Evolutionary conservation across 208 protist genomes (phyloP).

Genomic region (Angomonas desouzai): DNA sequence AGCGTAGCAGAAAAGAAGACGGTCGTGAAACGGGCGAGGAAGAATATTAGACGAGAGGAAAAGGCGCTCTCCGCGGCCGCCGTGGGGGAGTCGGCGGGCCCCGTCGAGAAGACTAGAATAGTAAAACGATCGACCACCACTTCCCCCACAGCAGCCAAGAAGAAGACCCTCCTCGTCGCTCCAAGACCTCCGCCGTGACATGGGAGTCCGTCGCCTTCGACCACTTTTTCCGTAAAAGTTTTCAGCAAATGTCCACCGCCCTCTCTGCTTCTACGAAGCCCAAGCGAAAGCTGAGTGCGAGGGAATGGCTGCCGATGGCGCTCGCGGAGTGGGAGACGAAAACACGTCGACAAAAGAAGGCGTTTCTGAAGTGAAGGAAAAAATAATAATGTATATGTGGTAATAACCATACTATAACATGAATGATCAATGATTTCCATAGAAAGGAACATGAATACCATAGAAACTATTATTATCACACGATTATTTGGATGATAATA

Average conservation of each 20-base stretch:
- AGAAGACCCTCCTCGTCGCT: background rate
- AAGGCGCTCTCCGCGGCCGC: too few species aligned
- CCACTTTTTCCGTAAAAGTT: background rate
- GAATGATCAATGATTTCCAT: background rate
- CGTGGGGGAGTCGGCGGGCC: too few species aligned
- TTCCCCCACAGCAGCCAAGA: too few species aligned
- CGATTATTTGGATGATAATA: too few species aligned
- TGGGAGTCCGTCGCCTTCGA: background rate
- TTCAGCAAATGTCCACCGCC: background rate
- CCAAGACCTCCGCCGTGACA: background rate
- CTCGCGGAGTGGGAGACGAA: slow-evolving; percentile 59
- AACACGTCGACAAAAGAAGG: slow-evolving; percentile 47
- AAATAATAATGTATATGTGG: slow-evolving; percentile 13
- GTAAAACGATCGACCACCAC: background rate
- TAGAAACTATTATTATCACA: too few species aligned
- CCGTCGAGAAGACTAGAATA: too few species aligned
- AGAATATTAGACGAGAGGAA: background rate
- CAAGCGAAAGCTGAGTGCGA: slow-evolving; percentile 15
- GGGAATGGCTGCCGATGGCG: slow-evolving; percentile 63
- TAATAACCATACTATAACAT: background rate
- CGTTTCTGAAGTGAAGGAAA: slow-evolving; percentile 17
- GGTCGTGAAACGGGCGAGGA: background rate
- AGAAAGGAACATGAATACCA: background rate
- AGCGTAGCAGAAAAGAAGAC: background rate
- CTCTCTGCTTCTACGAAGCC: background rate